These are phyloP conservation scores for Chytridiales sp. DNA, from an alignment of 371 early-diverging fungal species.

Conservation along the genomic window DNA sequence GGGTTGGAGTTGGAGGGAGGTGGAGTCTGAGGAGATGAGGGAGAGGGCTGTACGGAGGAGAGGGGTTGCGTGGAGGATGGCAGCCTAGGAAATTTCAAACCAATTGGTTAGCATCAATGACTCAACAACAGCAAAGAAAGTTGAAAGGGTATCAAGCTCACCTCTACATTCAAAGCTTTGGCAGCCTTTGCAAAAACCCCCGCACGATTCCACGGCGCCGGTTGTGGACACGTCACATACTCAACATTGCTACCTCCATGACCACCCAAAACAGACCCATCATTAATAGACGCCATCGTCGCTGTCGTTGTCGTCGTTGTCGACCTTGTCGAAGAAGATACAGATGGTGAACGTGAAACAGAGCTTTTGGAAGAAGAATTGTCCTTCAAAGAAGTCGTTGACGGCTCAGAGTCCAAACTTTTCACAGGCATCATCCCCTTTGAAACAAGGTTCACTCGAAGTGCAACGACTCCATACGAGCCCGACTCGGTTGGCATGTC, in stretches of 20 bases:
- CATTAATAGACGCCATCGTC: no score
- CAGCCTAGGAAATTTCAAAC: background rate
- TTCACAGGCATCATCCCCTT: no score
- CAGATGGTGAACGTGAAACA: no score
- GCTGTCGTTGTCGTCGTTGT: no score
- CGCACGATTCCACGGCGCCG: no score
- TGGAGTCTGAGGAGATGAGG: background rate
- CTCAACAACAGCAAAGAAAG: background rate
- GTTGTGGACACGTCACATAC: conserved; percentile 10
- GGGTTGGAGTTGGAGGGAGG: background rate
- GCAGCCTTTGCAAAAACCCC: background rate
- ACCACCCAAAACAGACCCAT: background rate
- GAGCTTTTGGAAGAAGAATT: no score
- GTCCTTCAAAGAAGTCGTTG: no score
- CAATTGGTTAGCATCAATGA: background rate
- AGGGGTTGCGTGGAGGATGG: background rate
- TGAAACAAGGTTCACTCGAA: background rate
- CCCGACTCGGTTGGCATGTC: no score
- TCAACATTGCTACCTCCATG: background rate
- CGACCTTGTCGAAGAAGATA: no score
- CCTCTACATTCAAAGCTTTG: conserved; percentile 12
- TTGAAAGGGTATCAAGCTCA: background rate
- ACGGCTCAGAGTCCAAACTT: no score
- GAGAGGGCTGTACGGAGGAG: background rate
- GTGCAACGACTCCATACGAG: background rate